A percentile compares a stretch with the other conserved stretches of the same genome.
Evolutionary conservation across 192 early-diverging fungal genomes (phyloP).

Genomic region (Coemansia sp.): DNA sequence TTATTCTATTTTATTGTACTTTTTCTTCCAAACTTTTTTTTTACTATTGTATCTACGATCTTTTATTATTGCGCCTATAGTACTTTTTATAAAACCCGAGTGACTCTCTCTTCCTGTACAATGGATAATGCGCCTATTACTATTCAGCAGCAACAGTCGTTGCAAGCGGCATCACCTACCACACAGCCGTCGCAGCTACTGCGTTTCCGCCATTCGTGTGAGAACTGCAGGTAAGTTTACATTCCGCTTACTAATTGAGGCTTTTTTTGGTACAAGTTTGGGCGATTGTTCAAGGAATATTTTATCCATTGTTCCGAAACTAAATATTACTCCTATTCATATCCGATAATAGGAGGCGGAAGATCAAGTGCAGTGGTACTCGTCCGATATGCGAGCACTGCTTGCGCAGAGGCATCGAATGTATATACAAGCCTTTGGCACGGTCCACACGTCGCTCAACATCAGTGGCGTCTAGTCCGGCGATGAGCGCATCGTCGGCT

Average conservation of each 20-base stretch:
- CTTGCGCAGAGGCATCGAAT: slow-evolving; percentile 35
- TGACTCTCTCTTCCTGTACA: not conserved
- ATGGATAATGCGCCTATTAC: slow-evolving; percentile 3
- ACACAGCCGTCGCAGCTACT: slow-evolving; percentile 21
- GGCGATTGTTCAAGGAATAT: no score
- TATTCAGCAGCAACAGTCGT: slow-evolving; percentile 13
- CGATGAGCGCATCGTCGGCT: slow-evolving; percentile 3
- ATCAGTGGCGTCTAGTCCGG: slow-evolving; percentile 5
- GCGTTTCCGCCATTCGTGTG: slow-evolving; percentile 55
- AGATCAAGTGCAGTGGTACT: slow-evolving; percentile 58
- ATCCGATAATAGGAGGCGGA: slow-evolving; percentile 36
- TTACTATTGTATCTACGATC: not conserved
- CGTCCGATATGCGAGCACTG: slow-evolving; percentile 56
- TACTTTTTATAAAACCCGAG: not conserved
- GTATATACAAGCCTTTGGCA: slow-evolving; percentile 52
- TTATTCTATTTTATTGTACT: not conserved
- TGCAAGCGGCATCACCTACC: slow-evolving; percentile 16
- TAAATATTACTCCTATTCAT: no score
- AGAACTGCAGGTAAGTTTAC: slow-evolving; percentile 45
- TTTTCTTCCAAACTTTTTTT: no score
- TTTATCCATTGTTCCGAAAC: no score
- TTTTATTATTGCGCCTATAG: not conserved
- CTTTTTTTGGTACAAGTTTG: no score
- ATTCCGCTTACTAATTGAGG: not conserved
- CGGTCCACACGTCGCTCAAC: slow-evolving; percentile 36